Evolutionary conservation across 2,329 filamentous ascomycete species (phyloP).

Genomic region (Fusarium algeriense): DNA sequence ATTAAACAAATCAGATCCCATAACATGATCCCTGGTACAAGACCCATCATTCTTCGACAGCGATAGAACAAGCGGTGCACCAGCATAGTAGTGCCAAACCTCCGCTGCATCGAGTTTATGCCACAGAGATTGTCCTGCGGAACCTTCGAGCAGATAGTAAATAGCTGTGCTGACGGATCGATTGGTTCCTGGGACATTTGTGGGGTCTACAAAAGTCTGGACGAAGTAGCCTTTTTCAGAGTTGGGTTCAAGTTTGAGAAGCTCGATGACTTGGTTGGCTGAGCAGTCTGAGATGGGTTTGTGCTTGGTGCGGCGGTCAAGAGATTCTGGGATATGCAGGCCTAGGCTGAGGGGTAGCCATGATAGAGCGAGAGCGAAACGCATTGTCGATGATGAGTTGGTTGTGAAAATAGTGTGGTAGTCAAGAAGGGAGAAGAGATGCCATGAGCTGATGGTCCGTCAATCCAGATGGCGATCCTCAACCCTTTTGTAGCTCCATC

Average conservation of each 20-base stretch:
- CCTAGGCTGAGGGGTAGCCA: conserved; percentile 14
- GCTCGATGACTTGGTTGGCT: conserved; percentile 58
- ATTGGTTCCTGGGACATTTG: conserved; percentile 36
- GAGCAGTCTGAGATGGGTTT: conserved; percentile 23
- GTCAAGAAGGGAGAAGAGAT: accelerated
- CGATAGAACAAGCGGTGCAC: conserved; percentile 61
- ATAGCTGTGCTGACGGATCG: conserved; percentile 63
- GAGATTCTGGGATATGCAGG: conserved; percentile 5
- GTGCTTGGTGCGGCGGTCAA: neutral
- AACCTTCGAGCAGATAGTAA: conserved; percentile 65
- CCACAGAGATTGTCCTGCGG: conserved; percentile 59
- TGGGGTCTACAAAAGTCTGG: conserved; percentile 60
- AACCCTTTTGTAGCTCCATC: neutral
- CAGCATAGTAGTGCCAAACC: conserved; percentile 67
- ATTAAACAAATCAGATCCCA: conserved; percentile 15
- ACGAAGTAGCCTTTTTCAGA: conserved; percentile 63
- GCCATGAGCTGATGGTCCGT: neutral
- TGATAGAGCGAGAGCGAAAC: neutral
- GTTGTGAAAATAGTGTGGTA: accelerated
- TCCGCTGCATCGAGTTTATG: conserved; percentile 62
- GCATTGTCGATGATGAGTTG: neutral
- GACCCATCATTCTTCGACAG: conserved; percentile 59
- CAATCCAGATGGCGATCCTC: neutral
- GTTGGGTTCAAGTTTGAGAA: conserved; percentile 58
- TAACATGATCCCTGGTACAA: conserved; percentile 17